Conservation (phyloP, 1,284 basidiomycete genomes). For the Pyrrhoderma noxium region DNA sequence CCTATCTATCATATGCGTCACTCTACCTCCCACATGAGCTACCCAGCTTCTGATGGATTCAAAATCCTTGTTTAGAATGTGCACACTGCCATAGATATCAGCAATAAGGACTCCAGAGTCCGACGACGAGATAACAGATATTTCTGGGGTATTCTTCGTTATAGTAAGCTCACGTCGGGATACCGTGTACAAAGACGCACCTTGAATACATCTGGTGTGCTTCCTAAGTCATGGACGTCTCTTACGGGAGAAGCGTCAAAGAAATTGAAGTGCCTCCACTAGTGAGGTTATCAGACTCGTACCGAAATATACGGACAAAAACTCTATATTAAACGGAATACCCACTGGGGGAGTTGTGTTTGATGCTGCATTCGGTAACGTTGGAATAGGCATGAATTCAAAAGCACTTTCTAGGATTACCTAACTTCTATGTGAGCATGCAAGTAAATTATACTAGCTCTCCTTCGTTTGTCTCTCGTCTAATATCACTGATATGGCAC, state of each 20-base stretch:
- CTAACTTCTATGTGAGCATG: too few relatives aligned
- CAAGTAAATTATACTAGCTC: too few relatives aligned
- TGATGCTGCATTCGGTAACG: background rate
- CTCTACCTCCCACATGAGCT: slow-evolving; percentile 67
- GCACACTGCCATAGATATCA: slow-evolving; percentile 76
- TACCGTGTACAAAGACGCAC: slow-evolving; percentile 30
- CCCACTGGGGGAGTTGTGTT: slow-evolving; percentile 9
- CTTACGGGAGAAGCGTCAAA: slow-evolving; percentile 70
- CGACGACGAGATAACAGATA: slow-evolving; percentile 59
- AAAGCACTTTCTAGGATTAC: too few relatives aligned
- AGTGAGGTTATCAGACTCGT: background rate
- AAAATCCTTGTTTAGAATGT: slow-evolving; percentile 70
- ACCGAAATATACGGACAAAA: background rate
- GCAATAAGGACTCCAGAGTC: slow-evolving; percentile 63
- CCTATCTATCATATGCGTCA: slow-evolving; percentile 80
- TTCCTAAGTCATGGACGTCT: slow-evolving; percentile 71
- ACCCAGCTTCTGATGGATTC: slow-evolving; percentile 67
- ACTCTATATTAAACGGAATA: background rate
- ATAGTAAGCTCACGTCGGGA: slow-evolving; percentile 11
- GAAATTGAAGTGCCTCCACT: slow-evolving; percentile 86
- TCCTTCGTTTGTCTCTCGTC: too few relatives aligned
- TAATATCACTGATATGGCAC: too few relatives aligned
- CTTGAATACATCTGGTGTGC: slow-evolving; percentile 71
- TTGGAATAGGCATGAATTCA: background rate
- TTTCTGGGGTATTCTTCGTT: slow-evolving; percentile 55